Evolutionary conservation across 2,329 filamentous ascomycete species (phyloP), one percentile per base, ranked within the genome.

Genomic region (Periconia macrospinosa): DNA sequence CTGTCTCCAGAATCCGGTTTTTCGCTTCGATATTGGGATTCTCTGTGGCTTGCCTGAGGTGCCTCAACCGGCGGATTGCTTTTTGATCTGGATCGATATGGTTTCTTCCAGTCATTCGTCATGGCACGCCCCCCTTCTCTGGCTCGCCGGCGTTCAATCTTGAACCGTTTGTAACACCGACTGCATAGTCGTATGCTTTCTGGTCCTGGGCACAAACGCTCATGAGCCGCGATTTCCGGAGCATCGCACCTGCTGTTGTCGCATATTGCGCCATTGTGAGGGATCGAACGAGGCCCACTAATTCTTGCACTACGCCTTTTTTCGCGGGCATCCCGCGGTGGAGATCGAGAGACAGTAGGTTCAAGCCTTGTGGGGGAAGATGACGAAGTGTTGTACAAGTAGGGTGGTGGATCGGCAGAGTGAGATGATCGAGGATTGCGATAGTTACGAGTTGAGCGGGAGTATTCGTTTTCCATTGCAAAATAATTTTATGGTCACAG

Each of bases 161-260:
- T 57, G 52, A 55, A 55, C 33, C 55, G 55, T 48, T 57, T 57
- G 52, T 57, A 57, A 33, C 55, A 57, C 47, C 52, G 49, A 41
- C 52, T 52, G 46, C 55, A 57, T 19, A 57, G 41, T 13, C 52
- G 33, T 18, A 54, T 46, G 17, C 46, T 49, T 41, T 50, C 45
- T 17, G 55, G 55, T 47, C 55, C 55, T 30, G 52, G 45, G 35
- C 49, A 57, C 52, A 55, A 49, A 35, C 52, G 17, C 35, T 57
- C 55, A 27, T 57, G 45, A 11, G 20, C 49, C 10, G 45, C 35
- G 42, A 57, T 57, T 10, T 53, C 20, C 17, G 55, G 55, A 42
- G n/a, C 45, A 45, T 52, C 52, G 45, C 55, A 57, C 35, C 55
- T 44, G 47, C 40, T 44, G 30, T 57, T 57, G 40, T 23, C 52